Base-by-base conservation (phyloP, 371 early-diverging fungal genomes). In the Nosema muscidifuracis region DNA sequence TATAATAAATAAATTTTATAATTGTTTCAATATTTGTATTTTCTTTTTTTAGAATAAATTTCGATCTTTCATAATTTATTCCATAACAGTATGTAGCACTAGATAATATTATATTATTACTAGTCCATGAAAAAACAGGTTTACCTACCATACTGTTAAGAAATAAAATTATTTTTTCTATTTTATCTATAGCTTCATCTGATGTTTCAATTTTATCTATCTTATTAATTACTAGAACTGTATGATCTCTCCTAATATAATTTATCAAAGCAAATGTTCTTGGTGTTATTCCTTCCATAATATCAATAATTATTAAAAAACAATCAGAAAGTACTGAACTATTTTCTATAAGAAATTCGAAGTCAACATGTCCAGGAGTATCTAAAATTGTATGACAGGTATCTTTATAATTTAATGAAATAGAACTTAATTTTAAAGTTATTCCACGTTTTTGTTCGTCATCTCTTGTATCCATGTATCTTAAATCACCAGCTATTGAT, bases 301-400 rank as follows among this genome's bases (percentile, higher is more conserved):
- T 92, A 85, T 99, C 99, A 3, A 99, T 91, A 43, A 99, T 78
- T 0, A 99, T 89, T 44, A 99, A 82, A 10, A 89, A 94, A 31
- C 94, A 95, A 77, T 99, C 99, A 47, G 92, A 91, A 0, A 99
- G 82, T 47, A 94, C 85, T 1, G 95, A 91, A 0, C 96, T 94
- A 15, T 92, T 90, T 4, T 91, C 90, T 15, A 97, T 94, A 75
- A 97, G 92, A 30, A 90, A 88, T 0, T 94, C 89, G 81, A 99
- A 99, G 82, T 99, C 99, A 38, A 97, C 91, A 78, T 99, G 99
- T 9, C 99, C 99, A 7, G 99, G 99, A 6, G 95, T 94, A 82
- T 99, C 99, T 67, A 99, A 94, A 60, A 99, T 78, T 16, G 73
- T 67, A 53, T 77, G 73, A 20, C 33, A 38, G 7, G 15, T 50